A percentile compares a stretch with the other conserved stretches of the same genome.
phyloP scores from a whole-genome alignment of 805 yeast species.

The Candida pseudofarinosa region DNA sequence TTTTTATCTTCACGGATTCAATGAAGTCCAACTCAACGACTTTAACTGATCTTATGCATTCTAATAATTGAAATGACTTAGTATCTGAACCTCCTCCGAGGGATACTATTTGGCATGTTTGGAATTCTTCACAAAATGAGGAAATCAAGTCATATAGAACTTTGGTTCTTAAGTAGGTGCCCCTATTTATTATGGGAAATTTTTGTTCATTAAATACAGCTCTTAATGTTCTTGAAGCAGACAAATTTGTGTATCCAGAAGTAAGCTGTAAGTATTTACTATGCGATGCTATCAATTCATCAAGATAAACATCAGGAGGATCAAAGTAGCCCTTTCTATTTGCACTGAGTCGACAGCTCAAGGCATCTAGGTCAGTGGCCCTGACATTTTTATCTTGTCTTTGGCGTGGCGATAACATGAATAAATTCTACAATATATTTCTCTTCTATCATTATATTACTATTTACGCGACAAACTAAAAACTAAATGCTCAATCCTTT shows the following conservation, averaged over 20 bases:
- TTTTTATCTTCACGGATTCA: constrained; percentile 49
- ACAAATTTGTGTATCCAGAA: constrained; percentile 33
- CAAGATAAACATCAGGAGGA: constrained; percentile 34
- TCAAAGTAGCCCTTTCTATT: constrained; percentile 43
- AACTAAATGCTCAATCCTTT: constrained; percentile 6
- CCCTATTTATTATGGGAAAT: constrained; percentile 65
- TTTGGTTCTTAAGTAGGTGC: constrained; percentile 60
- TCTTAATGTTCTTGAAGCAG: constrained; percentile 39
- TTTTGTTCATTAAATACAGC: constrained; percentile 41
- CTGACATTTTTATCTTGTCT: constrained; percentile 44
- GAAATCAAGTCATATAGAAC: constrained; percentile 47
- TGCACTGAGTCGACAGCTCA: constrained; percentile 61
- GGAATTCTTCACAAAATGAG: constrained; percentile 32
- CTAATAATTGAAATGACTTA: constrained; percentile 50
- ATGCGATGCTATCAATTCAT: constrained; percentile 31
- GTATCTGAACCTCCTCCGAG: constrained; percentile 85
- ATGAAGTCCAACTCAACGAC: constrained; percentile 67
- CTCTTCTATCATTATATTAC: background rate
- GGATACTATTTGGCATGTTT: constrained; percentile 52
- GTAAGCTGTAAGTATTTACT: constrained; percentile 34
- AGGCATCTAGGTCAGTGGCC: constrained; percentile 66
- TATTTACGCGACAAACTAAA: background rate
- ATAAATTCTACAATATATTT: background rate
- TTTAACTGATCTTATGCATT: constrained; percentile 22
- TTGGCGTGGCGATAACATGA: constrained; percentile 29